Base-by-base conservation (phyloP, 2,329 filamentous ascomycete genomes). In the Botryosphaeria dothidea region DNA sequence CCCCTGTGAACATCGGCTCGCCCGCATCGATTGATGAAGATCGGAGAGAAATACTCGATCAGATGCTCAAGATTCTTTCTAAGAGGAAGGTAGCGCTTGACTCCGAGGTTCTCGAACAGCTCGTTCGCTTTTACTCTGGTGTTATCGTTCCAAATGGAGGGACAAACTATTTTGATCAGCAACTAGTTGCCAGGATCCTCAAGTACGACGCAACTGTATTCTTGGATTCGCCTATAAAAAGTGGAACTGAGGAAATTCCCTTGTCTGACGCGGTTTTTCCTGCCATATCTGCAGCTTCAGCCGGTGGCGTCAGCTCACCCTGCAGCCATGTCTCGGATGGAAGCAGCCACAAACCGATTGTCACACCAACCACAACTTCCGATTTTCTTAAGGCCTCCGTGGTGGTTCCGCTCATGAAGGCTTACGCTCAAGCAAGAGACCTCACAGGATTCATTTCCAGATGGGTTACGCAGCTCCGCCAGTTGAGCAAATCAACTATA, bases 81-180 rank as follows among this genome's bases (percentile, higher is more conserved):
- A 64, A 65, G 9, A 69, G 73, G 29, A 67, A 69, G 36, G 66
- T 76, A 9, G 69, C 52, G 13, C 67, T 78, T 38, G 71, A 74
- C 48, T 51, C 73, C 3, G 66, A 68, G 9, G 68, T 75, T 5
- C 46, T 77, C 41, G 70, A 71, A 43, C 71, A 71, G 13, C 23
- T 77, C 7, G 76, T 78, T 46, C 75, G 74, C 73, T 75, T 72
- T 52, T 72, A 77, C 41, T 74, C 75, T 4, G 75, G 62, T 13
- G 23, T 64, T 36, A 17, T 49, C 48, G 61, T 36, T 15, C n/a
- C 48, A 31, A 13, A 23, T 25, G 49, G 36, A 46, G 29, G 15
- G 21, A 13, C 27, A n/a, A 29, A 17, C 17, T 21, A 48, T 31
- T 34, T 65, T 13, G 63, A 65, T 31, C 45, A 60, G 21, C 52